These are phyloP conservation scores for Rhodotorula kratochvilovae DNA, from an alignment of 768 basidiomycete species.

Conservation along the genomic window DNA sequence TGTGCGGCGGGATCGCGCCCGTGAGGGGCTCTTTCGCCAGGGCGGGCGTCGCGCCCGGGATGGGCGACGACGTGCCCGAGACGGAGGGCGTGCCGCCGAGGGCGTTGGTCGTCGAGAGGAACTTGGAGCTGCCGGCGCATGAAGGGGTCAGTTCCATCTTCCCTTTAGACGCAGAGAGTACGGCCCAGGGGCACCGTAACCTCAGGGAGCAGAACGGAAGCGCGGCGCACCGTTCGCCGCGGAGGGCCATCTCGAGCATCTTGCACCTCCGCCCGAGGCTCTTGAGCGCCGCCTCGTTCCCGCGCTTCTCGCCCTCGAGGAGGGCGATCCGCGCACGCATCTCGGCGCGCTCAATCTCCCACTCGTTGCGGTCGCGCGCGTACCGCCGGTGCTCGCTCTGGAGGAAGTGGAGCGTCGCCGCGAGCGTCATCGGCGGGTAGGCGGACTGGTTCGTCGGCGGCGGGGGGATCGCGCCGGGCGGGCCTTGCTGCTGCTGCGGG, in stretches of 20 bases:
- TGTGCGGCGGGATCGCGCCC: constrained; percentile 57
- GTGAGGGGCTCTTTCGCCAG: constrained; percentile 4
- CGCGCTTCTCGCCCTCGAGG: constrained; percentile 91
- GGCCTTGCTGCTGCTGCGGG: constrained; percentile 15
- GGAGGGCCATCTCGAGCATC: constrained; percentile 97
- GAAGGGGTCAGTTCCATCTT: too few relatives aligned
- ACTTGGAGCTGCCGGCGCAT: constrained; percentile 23
- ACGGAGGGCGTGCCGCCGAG: constrained; percentile 23
- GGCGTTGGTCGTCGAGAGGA: constrained; percentile 34
- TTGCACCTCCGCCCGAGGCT: constrained; percentile 95
- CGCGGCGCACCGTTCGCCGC: constrained; percentile 74
- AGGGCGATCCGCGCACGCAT: constrained; percentile 98
- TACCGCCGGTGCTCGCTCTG: constrained; percentile 98
- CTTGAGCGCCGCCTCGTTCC: constrained; percentile 92
- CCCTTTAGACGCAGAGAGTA: too few relatives aligned
- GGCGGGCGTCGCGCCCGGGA: constrained; percentile 5
- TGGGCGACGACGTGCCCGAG: constrained; percentile 28
- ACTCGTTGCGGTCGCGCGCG: constrained; percentile 97
- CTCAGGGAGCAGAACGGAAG: too few relatives aligned
- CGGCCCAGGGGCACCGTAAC: too few relatives aligned
- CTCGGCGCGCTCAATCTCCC: constrained; percentile 99
- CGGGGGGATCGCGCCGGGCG: not conserved
- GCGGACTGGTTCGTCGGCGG: constrained; percentile 20
- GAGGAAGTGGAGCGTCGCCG: constrained; percentile 90
- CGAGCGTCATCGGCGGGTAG: constrained; percentile 60